A percentile compares a stretch with the other conserved stretches of the same genome.
phyloP scores from a whole-genome alignment of 2,329 filamentous ascomycete genomes.

The Parasarocladium wereldwijsianum region DNA sequence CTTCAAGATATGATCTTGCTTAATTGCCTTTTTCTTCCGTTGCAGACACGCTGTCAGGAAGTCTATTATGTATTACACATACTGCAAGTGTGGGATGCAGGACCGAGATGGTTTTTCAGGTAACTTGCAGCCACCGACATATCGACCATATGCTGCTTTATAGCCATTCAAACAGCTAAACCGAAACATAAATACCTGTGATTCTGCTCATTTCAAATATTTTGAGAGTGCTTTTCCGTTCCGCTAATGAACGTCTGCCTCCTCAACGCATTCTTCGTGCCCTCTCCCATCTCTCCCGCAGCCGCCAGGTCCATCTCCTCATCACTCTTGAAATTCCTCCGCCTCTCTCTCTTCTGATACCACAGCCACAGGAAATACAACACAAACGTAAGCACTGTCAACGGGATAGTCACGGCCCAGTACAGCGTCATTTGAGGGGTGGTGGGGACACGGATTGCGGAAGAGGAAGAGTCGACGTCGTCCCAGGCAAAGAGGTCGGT shows the following conservation, averaged over 20 bases:
- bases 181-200: no score
- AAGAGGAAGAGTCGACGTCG: constrained; percentile 8
- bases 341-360: constrained; percentile 13
- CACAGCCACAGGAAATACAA: constrained; percentile 20
- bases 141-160: not conserved
- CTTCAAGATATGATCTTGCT: not conserved
- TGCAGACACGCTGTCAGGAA: constrained; percentile 1
- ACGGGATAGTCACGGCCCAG: constrained; percentile 24
- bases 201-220: not conserved
- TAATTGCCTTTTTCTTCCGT: not conserved
- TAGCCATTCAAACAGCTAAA: no score
- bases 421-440: constrained; percentile 24
- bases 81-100: not conserved
- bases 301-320: constrained; percentile 3
- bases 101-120: not conserved
- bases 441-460: constrained; percentile 14
- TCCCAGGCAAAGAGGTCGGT: constrained; percentile 20
- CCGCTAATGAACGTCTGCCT: constrained; percentile 4
- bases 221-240: not conserved
- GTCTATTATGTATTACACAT: not conserved
- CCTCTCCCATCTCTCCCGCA: not conserved
- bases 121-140: not conserved
- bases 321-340: constrained; percentile 6
- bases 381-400: constrained; percentile 19
- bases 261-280: not conserved